These are phyloP conservation scores for Nakaseomyces bracarensis DNA, from an alignment of 1,139 yeast genomes.

Conservation along the genomic window DNA sequence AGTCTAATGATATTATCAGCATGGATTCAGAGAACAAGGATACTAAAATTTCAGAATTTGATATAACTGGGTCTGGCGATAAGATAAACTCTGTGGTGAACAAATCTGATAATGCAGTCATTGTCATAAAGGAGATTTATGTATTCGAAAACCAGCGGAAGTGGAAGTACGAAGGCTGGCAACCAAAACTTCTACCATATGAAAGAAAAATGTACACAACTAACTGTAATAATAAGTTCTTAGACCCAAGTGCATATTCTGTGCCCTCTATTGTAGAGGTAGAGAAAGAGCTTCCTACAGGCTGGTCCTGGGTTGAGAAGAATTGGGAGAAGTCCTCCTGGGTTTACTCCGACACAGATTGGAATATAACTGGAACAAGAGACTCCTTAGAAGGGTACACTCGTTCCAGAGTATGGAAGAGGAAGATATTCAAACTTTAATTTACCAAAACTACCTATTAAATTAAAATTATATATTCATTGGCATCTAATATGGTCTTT, in stretches of 20 bases:
- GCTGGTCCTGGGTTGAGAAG: constrained; percentile 28
- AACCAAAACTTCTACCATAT: constrained; percentile 20
- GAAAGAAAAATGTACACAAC: constrained; percentile 20
- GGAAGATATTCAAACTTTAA: constrained; percentile 16
- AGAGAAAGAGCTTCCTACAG: constrained; percentile 16
- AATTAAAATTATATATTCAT: constrained; percentile 25
- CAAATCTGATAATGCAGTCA: background rate
- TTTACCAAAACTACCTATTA: background rate
- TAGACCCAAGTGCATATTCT: constrained; percentile 1
- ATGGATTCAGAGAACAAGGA: background rate
- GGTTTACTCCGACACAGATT: constrained; percentile 24
- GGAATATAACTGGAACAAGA: constrained; percentile 21
- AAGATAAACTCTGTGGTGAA: background rate
- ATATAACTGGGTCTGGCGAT: too few relatives aligned
- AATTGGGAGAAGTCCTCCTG: constrained; percentile 25
- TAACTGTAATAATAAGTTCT: constrained; percentile 8
- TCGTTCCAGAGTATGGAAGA: constrained; percentile 24
- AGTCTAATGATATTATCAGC: background rate
- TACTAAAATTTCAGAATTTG: too few relatives aligned
- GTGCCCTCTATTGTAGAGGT: constrained; percentile 18
- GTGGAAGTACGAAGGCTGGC: constrained; percentile 26
- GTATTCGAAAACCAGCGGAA: constrained; percentile 27
- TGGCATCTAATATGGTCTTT: background rate
- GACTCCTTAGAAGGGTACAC: constrained; percentile 28
- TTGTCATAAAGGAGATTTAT: background rate